phyloP scores from a whole-genome alignment of 2,329 filamentous ascomycete species.

The Trichoderma pleuroti region DNA sequence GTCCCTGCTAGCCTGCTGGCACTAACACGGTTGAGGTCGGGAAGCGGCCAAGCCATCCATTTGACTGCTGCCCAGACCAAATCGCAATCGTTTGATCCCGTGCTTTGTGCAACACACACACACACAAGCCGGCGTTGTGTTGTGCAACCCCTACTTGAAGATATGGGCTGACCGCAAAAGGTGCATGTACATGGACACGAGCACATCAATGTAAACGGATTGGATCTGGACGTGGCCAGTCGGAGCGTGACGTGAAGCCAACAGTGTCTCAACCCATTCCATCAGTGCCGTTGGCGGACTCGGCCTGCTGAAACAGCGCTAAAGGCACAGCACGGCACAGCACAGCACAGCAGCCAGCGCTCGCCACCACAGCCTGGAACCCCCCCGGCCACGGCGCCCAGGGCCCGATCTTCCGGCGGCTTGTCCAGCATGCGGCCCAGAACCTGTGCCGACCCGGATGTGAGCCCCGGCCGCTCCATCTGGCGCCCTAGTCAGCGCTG shows the following conservation, averaged over 20 bases:
- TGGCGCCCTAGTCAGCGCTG: not conserved
- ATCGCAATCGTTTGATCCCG: not conserved
- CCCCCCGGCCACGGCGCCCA: not conserved
- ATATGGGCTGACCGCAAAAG: not conserved
- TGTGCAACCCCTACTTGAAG: not conserved
- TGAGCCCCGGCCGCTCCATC: not conserved
- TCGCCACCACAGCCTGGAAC: not conserved
- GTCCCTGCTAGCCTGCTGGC: not conserved
- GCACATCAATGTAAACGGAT: not conserved
- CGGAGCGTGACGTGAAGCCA: not conserved
- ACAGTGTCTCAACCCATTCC: not conserved
- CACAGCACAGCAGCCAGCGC: not conserved
- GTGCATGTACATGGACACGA: not conserved
- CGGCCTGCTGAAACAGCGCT: not conserved
- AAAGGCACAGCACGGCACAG: not conserved
- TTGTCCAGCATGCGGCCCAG: not conserved
- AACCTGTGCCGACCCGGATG: not conserved
- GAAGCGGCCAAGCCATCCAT: not conserved
- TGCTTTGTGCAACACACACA: not conserved
- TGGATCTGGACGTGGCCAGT: not conserved
- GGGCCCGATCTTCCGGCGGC: slow-evolving; percentile 12
- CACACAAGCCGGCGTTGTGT: not conserved
- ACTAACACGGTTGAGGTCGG: not conserved
- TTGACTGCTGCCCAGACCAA: no score
- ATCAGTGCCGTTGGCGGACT: not conserved